These are phyloP conservation scores for Baorangia bicolor DNA, from an alignment of 768 basidiomycete species.

Conservation along the genomic window DNA sequence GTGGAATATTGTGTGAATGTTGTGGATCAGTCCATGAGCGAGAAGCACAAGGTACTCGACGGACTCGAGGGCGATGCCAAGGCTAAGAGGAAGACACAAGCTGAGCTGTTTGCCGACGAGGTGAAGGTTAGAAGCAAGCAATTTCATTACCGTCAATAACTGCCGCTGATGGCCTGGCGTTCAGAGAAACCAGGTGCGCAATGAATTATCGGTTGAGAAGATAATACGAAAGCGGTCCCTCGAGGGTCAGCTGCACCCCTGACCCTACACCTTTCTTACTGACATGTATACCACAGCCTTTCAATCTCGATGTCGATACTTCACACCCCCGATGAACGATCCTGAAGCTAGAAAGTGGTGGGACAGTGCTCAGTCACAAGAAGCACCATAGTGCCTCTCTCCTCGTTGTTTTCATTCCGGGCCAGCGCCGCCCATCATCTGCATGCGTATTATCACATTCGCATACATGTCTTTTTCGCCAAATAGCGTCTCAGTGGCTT, in stretches of 20 bases:
- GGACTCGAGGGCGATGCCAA: slow-evolving; percentile 43
- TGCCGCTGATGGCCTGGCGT: slow-evolving; percentile 25
- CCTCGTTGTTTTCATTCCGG: slow-evolving; percentile 33
- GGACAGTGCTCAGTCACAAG: slow-evolving; percentile 41
- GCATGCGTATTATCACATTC: slow-evolving; percentile 11
- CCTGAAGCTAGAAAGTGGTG: slow-evolving; percentile 56
- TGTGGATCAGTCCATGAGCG: slow-evolving; percentile 60
- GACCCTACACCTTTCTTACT: slow-evolving; percentile 18
- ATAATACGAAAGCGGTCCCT: slow-evolving; percentile 70
- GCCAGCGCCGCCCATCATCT: slow-evolving; percentile 12
- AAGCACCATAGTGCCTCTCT: slow-evolving; percentile 31
- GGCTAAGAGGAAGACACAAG: slow-evolving; percentile 51
- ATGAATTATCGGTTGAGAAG: slow-evolving; percentile 69
- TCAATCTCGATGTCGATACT: slow-evolving; percentile 75
- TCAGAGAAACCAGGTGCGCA: slow-evolving; percentile 72
- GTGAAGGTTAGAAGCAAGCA: slow-evolving; percentile 56
- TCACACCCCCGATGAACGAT: slow-evolving; percentile 63
- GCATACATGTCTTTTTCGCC: slow-evolving; percentile 11
- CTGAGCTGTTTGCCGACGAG: slow-evolving; percentile 60
- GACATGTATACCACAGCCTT: slow-evolving; percentile 54
- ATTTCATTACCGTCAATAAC: slow-evolving; percentile 32
- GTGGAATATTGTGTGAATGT: slow-evolving; percentile 74
- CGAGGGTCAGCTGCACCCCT: slow-evolving; percentile 51
- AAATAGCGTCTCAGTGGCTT: slow-evolving; percentile 1
- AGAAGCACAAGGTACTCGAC: slow-evolving; percentile 50